Base-by-base conservation (phyloP, 495 filamentous ascomycete genomes). In the Penicillium parvum region DNA sequence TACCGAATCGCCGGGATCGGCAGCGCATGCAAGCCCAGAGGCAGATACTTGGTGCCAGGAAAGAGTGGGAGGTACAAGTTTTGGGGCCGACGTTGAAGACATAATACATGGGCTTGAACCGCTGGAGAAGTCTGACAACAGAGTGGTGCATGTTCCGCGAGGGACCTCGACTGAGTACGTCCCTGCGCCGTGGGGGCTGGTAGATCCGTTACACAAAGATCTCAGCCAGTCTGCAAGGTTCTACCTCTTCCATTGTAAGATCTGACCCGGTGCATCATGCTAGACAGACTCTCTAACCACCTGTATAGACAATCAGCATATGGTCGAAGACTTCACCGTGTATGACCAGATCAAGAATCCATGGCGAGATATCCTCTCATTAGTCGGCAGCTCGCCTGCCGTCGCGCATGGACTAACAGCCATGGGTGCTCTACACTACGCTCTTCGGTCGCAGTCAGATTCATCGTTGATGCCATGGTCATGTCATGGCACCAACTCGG, bases 201-300 rank as follows among this genome's bases (percentile, higher is more conserved):
- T 71, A 12, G 70, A 73, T 53, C 70, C 70, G 18, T 34, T 71
- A 18, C 54, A 71, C 43, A 61, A 69, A 48, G 68, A 72, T 45
- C 30, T 69, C 28, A 58, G 43, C 40, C 57, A 44, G n/a, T 32
- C 57, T 8, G 57, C 63, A 9, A 58, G 70, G 34, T 66, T 65
- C 23, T 73, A 72, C 33, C 55, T 73, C 4, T 50, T 52, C 29
- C 67, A 72, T 30, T 73, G 68, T 71, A 63, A 47, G 69, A 52
- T 26, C 14, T 30, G 3, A 2, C 17, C 22, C 28, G 14, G 16
- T 10, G 21, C n/a, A 4, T 10, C 15, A 35, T 19, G 5, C n/a
- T 12, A 27, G n/a, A 15, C 23, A n/a, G 16, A 36, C 16, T 29
- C 15, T 41, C 47, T 22, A 33, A 28, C 18, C 29, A 18, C 19